phyloP scores from a whole-genome alignment of 2,329 filamentous ascomycete species.

The Penicillium vulpinum region DNA sequence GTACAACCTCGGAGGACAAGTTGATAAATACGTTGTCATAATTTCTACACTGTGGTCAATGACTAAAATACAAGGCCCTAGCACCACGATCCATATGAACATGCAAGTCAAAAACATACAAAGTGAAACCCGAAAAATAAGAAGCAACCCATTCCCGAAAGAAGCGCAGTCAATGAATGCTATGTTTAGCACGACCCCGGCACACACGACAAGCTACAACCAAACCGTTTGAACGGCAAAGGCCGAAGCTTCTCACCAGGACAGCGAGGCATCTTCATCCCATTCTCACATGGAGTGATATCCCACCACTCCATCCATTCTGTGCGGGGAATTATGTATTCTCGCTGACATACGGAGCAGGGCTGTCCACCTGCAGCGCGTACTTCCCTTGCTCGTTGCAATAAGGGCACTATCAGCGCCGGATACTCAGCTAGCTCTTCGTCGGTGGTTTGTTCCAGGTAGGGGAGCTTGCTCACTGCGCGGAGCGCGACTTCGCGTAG shows the following conservation, averaged over 20 bases:
- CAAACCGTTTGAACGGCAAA: constrained; percentile 42
- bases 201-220: constrained; percentile 44
- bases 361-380: constrained; percentile 38
- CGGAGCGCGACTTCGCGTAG: constrained; percentile 47
- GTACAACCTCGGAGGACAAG: background rate
- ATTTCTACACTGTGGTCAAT: background rate
- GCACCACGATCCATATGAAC: constrained; percentile 12
- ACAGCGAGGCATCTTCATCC: constrained; percentile 33
- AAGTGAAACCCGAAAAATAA: background rate
- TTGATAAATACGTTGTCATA: background rate
- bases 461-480: constrained; percentile 37
- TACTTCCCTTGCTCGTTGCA: constrained; percentile 38
- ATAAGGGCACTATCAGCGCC: constrained; percentile 34
- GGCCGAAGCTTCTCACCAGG: constrained; percentile 36
- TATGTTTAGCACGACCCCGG: constrained; percentile 17
- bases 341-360: constrained; percentile 44
- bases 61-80: background rate
- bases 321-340: constrained; percentile 44
- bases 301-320: constrained; percentile 51
- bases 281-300: constrained; percentile 41
- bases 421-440: constrained; percentile 38
- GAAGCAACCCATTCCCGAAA: background rate
- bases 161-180: background rate
- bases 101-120: constrained; percentile 14
- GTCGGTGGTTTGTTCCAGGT: constrained; percentile 39